phyloP scores from a whole-genome alignment of 2,329 filamentous ascomycete genomes.

The Colletotrichum lentis region DNA sequence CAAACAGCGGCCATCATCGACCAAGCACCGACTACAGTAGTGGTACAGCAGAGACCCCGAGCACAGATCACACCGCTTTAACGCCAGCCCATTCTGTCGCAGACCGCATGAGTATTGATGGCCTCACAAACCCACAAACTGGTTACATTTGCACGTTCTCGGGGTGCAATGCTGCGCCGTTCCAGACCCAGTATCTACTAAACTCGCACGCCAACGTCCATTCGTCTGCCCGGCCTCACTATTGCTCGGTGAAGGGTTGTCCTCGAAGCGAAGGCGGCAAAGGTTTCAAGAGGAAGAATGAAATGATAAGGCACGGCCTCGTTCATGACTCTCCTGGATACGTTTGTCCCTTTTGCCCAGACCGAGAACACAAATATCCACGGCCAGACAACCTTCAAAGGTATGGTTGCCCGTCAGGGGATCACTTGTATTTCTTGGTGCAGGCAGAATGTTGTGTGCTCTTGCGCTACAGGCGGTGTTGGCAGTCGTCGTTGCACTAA shows the following conservation, averaged over 20 bases:
- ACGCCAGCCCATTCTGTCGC: slow-evolving; percentile 55
- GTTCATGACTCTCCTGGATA: slow-evolving; percentile 96
- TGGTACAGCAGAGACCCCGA: slow-evolving; percentile 57
- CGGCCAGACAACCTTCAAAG: slow-evolving; percentile 94
- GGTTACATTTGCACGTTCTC: slow-evolving; percentile 65
- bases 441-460: not conserved
- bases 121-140: slow-evolving; percentile 62
- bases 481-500: not conserved
- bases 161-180: slow-evolving; percentile 75
- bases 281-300: slow-evolving; percentile 76
- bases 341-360: slow-evolving; percentile 93
- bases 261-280: slow-evolving; percentile 70
- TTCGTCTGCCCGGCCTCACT: slow-evolving; percentile 71
- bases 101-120: slow-evolving; percentile 67
- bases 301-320: slow-evolving; percentile 80
- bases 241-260: slow-evolving; percentile 69
- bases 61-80: slow-evolving; percentile 54
- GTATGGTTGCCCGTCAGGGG: slow-evolving; percentile 61
- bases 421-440: not conserved
- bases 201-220: slow-evolving; percentile 82
- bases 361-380: slow-evolving; percentile 92
- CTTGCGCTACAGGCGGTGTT: no score
- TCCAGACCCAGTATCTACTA: slow-evolving; percentile 79
- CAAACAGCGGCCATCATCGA: slow-evolving; percentile 47
- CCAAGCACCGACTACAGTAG: slow-evolving; percentile 54